Evolutionary conservation across 2,329 filamentous ascomycete genomes (phyloP).

Genomic region (Epichloe scottii): DNA sequence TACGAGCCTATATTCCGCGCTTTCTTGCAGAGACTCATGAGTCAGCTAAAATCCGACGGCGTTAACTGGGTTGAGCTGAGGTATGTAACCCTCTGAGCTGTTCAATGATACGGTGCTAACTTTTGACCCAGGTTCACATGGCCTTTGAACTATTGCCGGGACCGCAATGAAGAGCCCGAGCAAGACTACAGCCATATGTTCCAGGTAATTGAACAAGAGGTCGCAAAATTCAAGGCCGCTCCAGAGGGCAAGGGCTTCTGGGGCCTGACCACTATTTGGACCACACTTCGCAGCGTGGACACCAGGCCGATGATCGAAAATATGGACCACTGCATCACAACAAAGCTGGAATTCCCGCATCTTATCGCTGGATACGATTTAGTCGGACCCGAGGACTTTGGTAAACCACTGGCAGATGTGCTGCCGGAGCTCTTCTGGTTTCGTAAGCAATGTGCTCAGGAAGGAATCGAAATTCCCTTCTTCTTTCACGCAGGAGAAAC

Average conservation of each 20-base stretch:
- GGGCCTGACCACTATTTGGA: conserved; percentile 80
- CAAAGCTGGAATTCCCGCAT: conserved; percentile 67
- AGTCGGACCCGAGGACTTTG: conserved; percentile 75
- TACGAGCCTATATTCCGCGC: conserved; percentile 82
- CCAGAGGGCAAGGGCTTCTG: conserved; percentile 66
- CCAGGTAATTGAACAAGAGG: conserved; percentile 61
- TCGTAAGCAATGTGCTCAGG: conserved; percentile 66
- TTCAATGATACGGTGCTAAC: background rate
- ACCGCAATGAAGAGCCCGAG: conserved; percentile 53
- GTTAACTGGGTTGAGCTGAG: conserved; percentile 74
- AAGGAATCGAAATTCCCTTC: conserved; percentile 75
- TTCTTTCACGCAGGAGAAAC: conserved; percentile 93
- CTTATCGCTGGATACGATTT: conserved; percentile 81
- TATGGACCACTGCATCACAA: conserved; percentile 79
- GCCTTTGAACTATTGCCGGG: conserved; percentile 53
- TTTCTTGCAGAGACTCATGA: conserved; percentile 61
- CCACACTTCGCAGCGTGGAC: conserved; percentile 51
- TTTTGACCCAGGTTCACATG: conserved; percentile 48
- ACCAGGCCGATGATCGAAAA: conserved; percentile 58
- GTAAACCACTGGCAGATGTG: conserved; percentile 62
- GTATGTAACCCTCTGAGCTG: conserved; percentile 15
- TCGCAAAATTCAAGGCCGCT: conserved; percentile 60
- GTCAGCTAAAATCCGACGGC: conserved; percentile 63
- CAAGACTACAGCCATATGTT: conserved; percentile 58
- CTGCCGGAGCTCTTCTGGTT: conserved; percentile 90